A percentile compares a stretch with the other conserved stretches of the same genome.
Evolutionary conservation across 371 early-diverging fungal genomes (phyloP).

Genomic region (Apophysomyces ossiformis): DNA sequence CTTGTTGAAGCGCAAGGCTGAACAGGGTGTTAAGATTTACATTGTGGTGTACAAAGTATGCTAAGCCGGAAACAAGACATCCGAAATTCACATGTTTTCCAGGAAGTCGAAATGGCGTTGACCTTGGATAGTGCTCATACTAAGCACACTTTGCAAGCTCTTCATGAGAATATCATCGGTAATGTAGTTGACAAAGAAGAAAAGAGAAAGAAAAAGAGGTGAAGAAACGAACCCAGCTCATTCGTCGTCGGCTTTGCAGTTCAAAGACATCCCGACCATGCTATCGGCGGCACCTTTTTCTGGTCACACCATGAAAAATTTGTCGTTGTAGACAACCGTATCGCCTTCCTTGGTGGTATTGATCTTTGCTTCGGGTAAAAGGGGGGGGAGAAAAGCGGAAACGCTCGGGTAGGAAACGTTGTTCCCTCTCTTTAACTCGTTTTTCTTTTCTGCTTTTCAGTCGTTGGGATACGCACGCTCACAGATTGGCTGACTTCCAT

Average conservation of each 20-base stretch:
- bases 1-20: conserved; percentile 84
- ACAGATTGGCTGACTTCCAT: conserved; percentile 75
- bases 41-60: conserved; percentile 86
- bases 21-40: conserved; percentile 88
- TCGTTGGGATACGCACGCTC: conserved; percentile 86
- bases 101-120: conserved; percentile 83
- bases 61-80: not conserved
- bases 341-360: conserved; percentile 94
- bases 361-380: conserved; percentile 87
- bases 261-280: conserved; percentile 86
- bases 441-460: conserved; percentile 37
- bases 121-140: conserved; percentile 84
- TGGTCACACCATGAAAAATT: conserved; percentile 81
- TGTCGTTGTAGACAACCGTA: conserved; percentile 80
- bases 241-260: conserved; percentile 42
- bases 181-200: conserved; percentile 11
- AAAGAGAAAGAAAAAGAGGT: conserved; percentile 12
- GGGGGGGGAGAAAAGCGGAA: no score
- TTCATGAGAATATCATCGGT: conserved; percentile 81
- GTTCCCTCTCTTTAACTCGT: not conserved
- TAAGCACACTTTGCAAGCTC: conserved; percentile 71
- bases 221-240: conserved; percentile 36
- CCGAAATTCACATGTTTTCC: conserved; percentile 8
- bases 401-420: no score
- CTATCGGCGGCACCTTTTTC: conserved; percentile 73